Evolutionary conservation across 2,329 filamentous ascomycete species (phyloP), one percentile per base, ranked within the genome.

Genomic region (Aureobasidium subglaciale): DNA sequence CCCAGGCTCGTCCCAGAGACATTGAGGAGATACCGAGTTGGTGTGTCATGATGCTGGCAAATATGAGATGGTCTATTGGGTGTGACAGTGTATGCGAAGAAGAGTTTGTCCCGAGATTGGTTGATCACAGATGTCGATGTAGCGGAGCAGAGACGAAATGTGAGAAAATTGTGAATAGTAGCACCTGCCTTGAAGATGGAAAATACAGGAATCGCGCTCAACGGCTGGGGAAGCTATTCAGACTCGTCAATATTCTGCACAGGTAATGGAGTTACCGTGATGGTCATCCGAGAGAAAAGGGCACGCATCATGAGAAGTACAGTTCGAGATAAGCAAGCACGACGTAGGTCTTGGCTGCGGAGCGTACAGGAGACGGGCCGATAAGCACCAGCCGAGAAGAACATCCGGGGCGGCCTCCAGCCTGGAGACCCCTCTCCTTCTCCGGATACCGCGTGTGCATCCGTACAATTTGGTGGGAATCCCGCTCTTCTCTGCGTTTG

Each of bases 11-110:
- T 38, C 88, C 87, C 1, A 92, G 77, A 45, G 87, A 90, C 78
- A 90, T 88, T 59, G 86, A 87, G 56, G 84, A 84, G 65, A 92
- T 90, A 37, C 79, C 86, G 61, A 85, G 78, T 61, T 77, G 78
- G 68, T 77, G 82, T 59, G 77, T 64, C 75, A 77, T 77, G 4
- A 41, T 69, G 57, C 3, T 24, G 32, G 16, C 29, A 6, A 15
- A 18, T 38, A 24, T 5, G 8, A 15, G n/a, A 9, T 34, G 11
- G 4, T 9, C 18, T 20, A 8, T 1, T 7, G 8, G 11, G 4
- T 22, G 15, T 27, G 15, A 15, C 7, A 27, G 18, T 18, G 7
- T 10, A 10, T 9, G 7, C 6, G 41, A 2, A 13, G 9, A 18
- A 18, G 16, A 35, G 30, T 22, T 10, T 15, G 41, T 13, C n/a